Base-by-base conservation (phyloP, 306 rosid species). In the Glycine latifolia region DNA sequence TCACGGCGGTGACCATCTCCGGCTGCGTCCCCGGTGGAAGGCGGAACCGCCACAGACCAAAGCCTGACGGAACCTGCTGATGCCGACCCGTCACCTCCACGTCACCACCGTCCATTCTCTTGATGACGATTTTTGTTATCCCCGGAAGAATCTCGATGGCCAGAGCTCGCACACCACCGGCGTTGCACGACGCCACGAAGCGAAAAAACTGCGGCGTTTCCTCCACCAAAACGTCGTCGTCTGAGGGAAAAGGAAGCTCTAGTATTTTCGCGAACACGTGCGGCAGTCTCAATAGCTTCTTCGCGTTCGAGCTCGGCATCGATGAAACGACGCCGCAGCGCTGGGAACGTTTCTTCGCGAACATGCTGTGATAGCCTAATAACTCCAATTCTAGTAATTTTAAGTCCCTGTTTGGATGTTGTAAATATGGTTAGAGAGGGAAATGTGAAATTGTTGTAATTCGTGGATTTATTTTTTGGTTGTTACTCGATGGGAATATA, bases 241-340 rank as follows among this genome's bases (percentile, higher is more conserved):
- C 73, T 2, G 90, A 88, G 15, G 70, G 81, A 26, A 85, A 65
- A 26, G 94, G 94, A 12, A 90, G 94, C 31, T 88, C 89, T 1
- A 90, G 89, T 54, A 80, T 85, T 52, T 82, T 82, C 4, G 86
- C 87, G 33, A 90, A 90, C 6, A 88, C 84, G 74, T 90, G 94
- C 3, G 94, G 94, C 3, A 90, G 85, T 76, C 86, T 85, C 81
- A 85, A 72, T 15, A 90, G 90, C 80, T 84, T 88, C 50, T 78
- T 86, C 3, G 76, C 2, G 52, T 12, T 69, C 14, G 73, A 3
- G 53, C 0, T 69, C n/a, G 86, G 35, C 0, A 33, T 3, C 0
- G 87, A 67, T 1, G 90, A 83, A 85, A 81, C 81, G 61, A 81
- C 81, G 17, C 58, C 81, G 17, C 58, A 80, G 76, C 67, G 68